A percentile compares a stretch with the other conserved stretches of the same genome.
phyloP scores from a whole-genome alignment of 1,139 yeast genomes.

The Diutina pseudorugosa region DNA sequence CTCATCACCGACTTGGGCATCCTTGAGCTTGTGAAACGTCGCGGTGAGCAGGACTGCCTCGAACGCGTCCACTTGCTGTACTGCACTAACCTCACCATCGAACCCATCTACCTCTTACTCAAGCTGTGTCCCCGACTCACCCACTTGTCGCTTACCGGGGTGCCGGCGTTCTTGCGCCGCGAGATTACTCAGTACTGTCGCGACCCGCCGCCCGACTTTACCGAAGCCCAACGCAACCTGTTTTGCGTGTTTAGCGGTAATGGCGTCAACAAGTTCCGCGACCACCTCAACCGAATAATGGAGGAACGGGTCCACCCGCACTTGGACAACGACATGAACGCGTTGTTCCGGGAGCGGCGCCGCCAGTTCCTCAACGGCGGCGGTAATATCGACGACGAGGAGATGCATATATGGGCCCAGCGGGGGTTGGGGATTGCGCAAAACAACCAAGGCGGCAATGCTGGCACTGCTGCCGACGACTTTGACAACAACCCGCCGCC shows the following conservation, averaged over 20 bases:
- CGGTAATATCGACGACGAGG: slow-evolving; percentile 3
- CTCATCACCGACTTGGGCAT: slow-evolving; percentile 84
- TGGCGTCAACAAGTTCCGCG: slow-evolving; percentile 68
- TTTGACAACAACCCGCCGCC: slow-evolving; percentile 21
- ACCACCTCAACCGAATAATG: slow-evolving; percentile 39
- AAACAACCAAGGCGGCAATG: background rate
- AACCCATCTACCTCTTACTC: slow-evolving; percentile 58
- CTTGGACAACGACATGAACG: slow-evolving; percentile 1
- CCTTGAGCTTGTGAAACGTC: slow-evolving; percentile 58
- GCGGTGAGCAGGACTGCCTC: slow-evolving; percentile 62
- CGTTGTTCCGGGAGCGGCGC: slow-evolving; percentile 2
- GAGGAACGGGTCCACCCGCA: slow-evolving; percentile 21
- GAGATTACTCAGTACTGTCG: slow-evolving; percentile 86
- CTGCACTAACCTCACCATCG: slow-evolving; percentile 69
- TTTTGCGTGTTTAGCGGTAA: slow-evolving; percentile 92
- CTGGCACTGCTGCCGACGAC: slow-evolving; percentile 4
- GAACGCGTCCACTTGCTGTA: slow-evolving; percentile 92
- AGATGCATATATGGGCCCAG: slow-evolving; percentile 4
- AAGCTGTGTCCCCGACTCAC: slow-evolving; percentile 79
- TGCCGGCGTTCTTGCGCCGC: slow-evolving; percentile 71
- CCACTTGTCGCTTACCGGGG: slow-evolving; percentile 83
- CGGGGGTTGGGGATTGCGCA: slow-evolving; percentile 3
- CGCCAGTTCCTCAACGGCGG: slow-evolving; percentile 3
- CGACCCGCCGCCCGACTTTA: slow-evolving; percentile 91
- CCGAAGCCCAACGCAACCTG: slow-evolving; percentile 70